These are phyloP conservation scores for Solanum hybrid DNA, from an alignment of 305 asterid species.

Conservation along the genomic window DNA sequence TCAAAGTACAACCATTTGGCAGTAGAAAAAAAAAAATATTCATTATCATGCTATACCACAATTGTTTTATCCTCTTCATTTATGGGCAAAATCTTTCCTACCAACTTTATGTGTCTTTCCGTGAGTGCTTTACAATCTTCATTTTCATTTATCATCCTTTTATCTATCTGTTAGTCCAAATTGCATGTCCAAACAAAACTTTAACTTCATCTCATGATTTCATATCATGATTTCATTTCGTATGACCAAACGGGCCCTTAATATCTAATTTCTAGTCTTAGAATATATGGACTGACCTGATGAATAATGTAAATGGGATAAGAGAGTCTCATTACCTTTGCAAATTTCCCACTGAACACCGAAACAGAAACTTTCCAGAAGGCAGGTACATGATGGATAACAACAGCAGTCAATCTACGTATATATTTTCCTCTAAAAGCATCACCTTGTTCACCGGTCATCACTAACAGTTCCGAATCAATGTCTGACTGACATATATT, in stretches of 20 bases:
- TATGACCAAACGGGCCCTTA: not conserved
- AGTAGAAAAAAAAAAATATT: too few relatives aligned
- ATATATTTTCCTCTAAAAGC: conserved; percentile 78
- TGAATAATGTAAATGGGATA: not conserved
- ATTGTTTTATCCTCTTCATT: not conserved
- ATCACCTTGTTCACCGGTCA: conserved; percentile 60
- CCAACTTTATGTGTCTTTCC: not conserved
- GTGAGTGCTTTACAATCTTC: not conserved
- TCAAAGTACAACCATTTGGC: not conserved
- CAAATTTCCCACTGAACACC: conserved; percentile 89
- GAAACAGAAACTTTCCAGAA: conserved; percentile 96
- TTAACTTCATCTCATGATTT: not conserved
- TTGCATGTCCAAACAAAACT: not conserved
- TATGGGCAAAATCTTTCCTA: not conserved
- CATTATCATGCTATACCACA: not conserved
- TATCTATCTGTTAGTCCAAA: not conserved
- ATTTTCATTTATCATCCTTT: not conserved
- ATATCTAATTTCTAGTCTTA: not conserved
- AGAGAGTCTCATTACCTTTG: conserved; percentile 46
- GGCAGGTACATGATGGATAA: conserved; percentile 78
- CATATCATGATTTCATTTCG: not conserved
- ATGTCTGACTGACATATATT: conserved; percentile 46
- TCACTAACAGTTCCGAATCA: conserved; percentile 37
- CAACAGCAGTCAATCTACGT: conserved; percentile 76
- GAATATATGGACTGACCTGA: not conserved